Conservation (phyloP, 176 grass and related monocot genomes). For the Oryza punctata region DNA sequence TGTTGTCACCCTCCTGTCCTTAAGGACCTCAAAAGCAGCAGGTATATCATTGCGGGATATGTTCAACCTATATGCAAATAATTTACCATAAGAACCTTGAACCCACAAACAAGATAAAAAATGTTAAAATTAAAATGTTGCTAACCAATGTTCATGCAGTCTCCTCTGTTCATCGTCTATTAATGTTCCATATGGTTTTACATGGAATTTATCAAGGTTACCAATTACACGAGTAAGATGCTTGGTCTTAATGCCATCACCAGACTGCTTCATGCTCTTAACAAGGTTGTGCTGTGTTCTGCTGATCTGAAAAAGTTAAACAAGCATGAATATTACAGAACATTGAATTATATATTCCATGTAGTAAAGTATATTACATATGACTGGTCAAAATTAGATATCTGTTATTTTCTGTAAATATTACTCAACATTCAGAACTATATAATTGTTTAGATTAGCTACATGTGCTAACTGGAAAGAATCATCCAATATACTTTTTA, state of each 20-base stretch:
- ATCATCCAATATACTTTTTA: no score
- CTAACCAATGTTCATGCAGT: conserved; percentile 51
- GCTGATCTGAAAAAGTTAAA: conserved; percentile 50
- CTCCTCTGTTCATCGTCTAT: conserved; percentile 49
- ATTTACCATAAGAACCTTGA: conserved; percentile 19
- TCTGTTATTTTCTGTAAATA: neutral
- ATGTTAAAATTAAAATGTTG: conserved; percentile 21
- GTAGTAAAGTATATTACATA: neutral
- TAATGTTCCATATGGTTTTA: conserved; percentile 53
- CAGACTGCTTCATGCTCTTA: conserved; percentile 61
- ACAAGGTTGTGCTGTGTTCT: conserved; percentile 56
- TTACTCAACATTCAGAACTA: neutral
- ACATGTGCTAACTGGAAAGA: no score
- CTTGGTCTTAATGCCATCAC: conserved; percentile 59
- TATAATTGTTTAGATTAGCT: neutral
- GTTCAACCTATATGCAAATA: conserved; percentile 46
- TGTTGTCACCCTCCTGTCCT: conserved; percentile 28
- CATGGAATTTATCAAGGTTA: conserved; percentile 51
- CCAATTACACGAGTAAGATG: conserved; percentile 56
- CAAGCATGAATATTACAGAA: neutral
- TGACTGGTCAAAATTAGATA: neutral
- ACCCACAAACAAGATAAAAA: neutral
- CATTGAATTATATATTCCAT: neutral
- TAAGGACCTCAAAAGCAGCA: conserved; percentile 32
- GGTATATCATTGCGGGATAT: conserved; percentile 52